Evolutionary conservation across 371 early-diverging fungal genomes (phyloP).

Genomic region (Blastocladiella emersonii): DNA sequence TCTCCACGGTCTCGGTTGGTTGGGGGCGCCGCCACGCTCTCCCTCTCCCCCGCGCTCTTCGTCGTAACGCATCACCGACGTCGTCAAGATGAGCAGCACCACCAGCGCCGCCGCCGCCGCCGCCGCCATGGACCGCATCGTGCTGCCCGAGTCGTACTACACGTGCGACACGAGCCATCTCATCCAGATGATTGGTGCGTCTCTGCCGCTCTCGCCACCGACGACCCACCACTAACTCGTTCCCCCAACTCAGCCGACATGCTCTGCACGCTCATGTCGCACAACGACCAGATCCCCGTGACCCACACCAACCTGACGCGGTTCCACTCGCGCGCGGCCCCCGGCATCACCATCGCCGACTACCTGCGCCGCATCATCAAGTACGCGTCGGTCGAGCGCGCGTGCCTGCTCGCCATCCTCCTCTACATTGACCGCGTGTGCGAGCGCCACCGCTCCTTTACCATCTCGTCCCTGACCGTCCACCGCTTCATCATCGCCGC

Average conservation of each 20-base stretch:
- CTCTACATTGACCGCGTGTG: constrained; percentile 88
- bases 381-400: constrained; percentile 80
- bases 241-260: constrained; percentile 53
- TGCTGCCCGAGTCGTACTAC: constrained; percentile 51
- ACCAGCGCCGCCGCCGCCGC: too few species aligned
- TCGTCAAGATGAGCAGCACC: too few species aligned
- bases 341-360: constrained; percentile 67
- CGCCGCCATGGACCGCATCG: neutral
- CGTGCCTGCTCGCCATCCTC: constrained; percentile 67
- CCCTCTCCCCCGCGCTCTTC: too few species aligned
- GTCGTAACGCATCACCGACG: too few species aligned
- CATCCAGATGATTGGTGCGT: constrained; percentile 54
- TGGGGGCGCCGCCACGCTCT: too few species aligned
- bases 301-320: constrained; percentile 71
- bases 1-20: too few species aligned
- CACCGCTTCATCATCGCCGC: constrained; percentile 92
- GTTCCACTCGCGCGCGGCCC: constrained; percentile 89
- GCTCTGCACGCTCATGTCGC: constrained; percentile 51
- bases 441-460: constrained; percentile 59
- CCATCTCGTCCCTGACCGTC: constrained; percentile 80
- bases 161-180: constrained; percentile 52
- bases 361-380: constrained; percentile 71
- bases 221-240: neutral
- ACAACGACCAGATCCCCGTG: constrained; percentile 79
- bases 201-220: neutral